These are phyloP conservation scores for Gymnopus androsaceus DNA, from an alignment of 1,284 basidiomycete species.

Conservation along the genomic window DNA sequence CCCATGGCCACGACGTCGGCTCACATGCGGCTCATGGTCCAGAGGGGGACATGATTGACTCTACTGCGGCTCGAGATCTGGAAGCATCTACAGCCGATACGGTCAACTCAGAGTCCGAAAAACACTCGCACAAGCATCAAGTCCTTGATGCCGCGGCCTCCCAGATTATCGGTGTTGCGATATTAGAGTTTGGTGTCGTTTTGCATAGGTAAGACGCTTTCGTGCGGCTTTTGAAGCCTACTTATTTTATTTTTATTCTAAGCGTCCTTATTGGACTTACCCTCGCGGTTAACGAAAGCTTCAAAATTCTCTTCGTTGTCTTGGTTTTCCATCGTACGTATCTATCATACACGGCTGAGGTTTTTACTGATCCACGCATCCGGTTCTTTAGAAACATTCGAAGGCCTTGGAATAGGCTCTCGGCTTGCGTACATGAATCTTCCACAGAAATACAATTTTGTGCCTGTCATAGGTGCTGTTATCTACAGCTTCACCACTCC, in stretches of 20 bases:
- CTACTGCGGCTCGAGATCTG: constrained; percentile 1
- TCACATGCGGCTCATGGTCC: constrained; percentile 74
- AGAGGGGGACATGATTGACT: constrained; percentile 36
- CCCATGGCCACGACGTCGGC: constrained; percentile 66
- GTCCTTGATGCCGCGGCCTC: constrained; percentile 51
- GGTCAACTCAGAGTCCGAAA: background rate
- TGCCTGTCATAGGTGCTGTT: constrained; percentile 66
- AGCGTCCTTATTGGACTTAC: constrained; percentile 91
- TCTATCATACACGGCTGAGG: too few species aligned
- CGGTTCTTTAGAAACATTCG: constrained; percentile 74
- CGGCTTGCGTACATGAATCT: constrained; percentile 78
- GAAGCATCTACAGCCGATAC: background rate
- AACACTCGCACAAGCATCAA: background rate
- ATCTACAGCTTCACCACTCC: constrained; percentile 84
- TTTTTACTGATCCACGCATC: background rate
- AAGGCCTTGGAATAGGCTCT: constrained; percentile 88
- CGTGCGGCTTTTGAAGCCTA: background rate
- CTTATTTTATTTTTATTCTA: background rate
- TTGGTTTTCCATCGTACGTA: constrained; percentile 85
- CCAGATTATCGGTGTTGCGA: constrained; percentile 84
- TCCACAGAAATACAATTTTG: constrained; percentile 56
- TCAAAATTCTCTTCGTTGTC: constrained; percentile 88
- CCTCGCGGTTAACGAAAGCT: constrained; percentile 81
- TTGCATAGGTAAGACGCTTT: constrained; percentile 65
- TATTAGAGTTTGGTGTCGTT: constrained; percentile 91